Percentiles rank a stretch among this genome's conserved stretches.
These are phyloP conservation scores for Thermomyces lanuginosus DNA, from an alignment of 2,329 filamentous ascomycete species.

Conservation along the genomic window DNA sequence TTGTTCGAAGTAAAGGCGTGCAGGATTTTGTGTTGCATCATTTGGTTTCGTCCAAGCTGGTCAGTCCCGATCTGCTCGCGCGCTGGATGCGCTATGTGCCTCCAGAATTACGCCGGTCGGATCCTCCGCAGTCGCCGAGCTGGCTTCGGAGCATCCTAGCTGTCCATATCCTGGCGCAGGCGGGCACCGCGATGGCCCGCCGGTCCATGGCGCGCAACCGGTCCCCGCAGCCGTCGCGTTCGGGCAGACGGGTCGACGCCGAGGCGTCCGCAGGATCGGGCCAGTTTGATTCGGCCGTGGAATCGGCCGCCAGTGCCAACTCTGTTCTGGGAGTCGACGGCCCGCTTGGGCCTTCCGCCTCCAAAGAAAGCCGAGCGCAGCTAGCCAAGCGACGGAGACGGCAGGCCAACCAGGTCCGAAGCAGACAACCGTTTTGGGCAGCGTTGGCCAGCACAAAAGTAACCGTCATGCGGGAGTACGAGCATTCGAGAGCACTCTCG, in stretches of 20 bases:
- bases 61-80: conserved; percentile 26
- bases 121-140: conserved; percentile 27
- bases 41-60: conserved; percentile 28
- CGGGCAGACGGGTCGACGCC: conserved; percentile 29
- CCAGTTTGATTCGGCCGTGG: conserved; percentile 27
- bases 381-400: conserved; percentile 69
- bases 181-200: conserved; percentile 31
- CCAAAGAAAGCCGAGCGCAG: conserved; percentile 40
- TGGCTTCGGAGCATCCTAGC: conserved; percentile 33
- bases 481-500: conserved; percentile 47
- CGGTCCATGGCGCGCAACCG: conserved; percentile 31
- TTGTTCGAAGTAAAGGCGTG: conserved; percentile 30
- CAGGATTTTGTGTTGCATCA: conserved; percentile 35
- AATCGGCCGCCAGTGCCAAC: conserved; percentile 27
- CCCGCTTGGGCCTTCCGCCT: conserved; percentile 34
- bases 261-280: conserved; percentile 30
- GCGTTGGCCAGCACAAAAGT: conserved; percentile 92
- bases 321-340: conserved; percentile 26
- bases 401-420: conserved; percentile 77
- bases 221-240: conserved; percentile 23
- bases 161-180: conserved; percentile 34
- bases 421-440: conserved; percentile 84
- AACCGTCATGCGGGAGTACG: conserved; percentile 81
- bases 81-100: conserved; percentile 29
- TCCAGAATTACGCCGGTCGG: conserved; percentile 26